Conservation (phyloP, 345 rosid genomes). For the Excoecaria agallocha region DNA sequence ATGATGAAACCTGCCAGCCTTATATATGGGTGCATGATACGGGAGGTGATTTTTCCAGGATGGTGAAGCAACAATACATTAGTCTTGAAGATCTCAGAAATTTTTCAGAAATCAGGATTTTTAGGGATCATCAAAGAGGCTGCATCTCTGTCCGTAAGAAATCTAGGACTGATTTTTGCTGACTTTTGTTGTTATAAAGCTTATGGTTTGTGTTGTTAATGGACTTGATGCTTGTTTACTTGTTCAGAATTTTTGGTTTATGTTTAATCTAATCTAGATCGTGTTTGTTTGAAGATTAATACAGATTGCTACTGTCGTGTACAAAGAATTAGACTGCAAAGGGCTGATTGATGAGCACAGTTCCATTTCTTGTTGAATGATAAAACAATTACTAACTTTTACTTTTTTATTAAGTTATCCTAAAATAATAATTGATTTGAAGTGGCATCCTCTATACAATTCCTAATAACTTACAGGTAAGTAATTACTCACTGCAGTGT, state of each 20-base stretch:
- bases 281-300: not conserved
- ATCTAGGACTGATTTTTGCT: constrained; percentile 69
- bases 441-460: too few relatives aligned
- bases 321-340: not conserved
- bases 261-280: not conserved
- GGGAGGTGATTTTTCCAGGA: constrained; percentile 65
- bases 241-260: constrained; percentile 8
- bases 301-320: constrained; percentile 5
- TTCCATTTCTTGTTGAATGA: too few relatives aligned
- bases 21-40: constrained; percentile 82
- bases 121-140: constrained; percentile 64
- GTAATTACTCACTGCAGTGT: too few relatives aligned
- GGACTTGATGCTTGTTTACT: not conserved
- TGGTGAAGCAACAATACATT: constrained; percentile 87
- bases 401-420: too few relatives aligned
- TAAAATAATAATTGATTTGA: too few relatives aligned
- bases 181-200: constrained; percentile 10
- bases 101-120: constrained; percentile 74
- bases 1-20: constrained; percentile 73
- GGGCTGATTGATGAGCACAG: too few relatives aligned
- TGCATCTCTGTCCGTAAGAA: constrained; percentile 74
- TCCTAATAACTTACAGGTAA: too few relatives aligned
- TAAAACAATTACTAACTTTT: too few relatives aligned
- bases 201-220: not conserved
- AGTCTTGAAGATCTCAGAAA: constrained; percentile 81